Conservation (phyloP, 2,329 filamentous ascomycete genomes). For the Sphaerulina vaccinii region DNA sequence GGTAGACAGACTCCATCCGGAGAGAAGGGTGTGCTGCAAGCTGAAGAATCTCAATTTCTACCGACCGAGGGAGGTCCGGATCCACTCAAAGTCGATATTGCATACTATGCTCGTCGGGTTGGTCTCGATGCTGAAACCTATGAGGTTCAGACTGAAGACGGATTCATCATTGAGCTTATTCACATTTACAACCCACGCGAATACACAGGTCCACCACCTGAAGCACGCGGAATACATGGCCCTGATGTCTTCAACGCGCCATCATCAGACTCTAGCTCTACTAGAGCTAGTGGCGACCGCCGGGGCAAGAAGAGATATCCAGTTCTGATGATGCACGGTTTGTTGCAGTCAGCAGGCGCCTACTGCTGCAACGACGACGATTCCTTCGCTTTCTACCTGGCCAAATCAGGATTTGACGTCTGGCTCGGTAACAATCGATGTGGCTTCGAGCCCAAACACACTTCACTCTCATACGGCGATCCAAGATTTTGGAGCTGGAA, state of each 20-base stretch:
- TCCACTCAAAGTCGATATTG: constrained; percentile 71
- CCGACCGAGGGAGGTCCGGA: constrained; percentile 81
- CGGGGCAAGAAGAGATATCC: constrained; percentile 64
- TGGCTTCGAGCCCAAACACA: constrained; percentile 77
- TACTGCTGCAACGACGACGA: constrained; percentile 90
- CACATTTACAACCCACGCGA: constrained; percentile 84
- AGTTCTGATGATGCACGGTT: constrained; percentile 80
- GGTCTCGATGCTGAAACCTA: constrained; percentile 82
- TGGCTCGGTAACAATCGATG: constrained; percentile 95
- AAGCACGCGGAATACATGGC: constrained; percentile 55
- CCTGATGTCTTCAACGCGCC: constrained; percentile 62
- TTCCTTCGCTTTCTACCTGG: constrained; percentile 86
- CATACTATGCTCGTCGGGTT: constrained; percentile 81
- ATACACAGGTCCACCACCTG: constrained; percentile 52
- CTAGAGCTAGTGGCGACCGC: neutral
- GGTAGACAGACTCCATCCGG: constrained; percentile 46
- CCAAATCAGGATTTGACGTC: constrained; percentile 89
- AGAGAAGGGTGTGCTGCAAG: constrained; percentile 42
- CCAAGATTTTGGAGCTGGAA: constrained; percentile 98
- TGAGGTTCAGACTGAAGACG: constrained; percentile 87
- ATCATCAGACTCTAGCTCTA: constrained; percentile 12
- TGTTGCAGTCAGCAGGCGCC: constrained; percentile 82
- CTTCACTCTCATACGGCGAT: constrained; percentile 67
- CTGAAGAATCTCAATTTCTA: constrained; percentile 55
- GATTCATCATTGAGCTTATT: constrained; percentile 85